Evolutionary conservation across 257 asterid species (phyloP).

Genomic region (Striga asiatica): DNA sequence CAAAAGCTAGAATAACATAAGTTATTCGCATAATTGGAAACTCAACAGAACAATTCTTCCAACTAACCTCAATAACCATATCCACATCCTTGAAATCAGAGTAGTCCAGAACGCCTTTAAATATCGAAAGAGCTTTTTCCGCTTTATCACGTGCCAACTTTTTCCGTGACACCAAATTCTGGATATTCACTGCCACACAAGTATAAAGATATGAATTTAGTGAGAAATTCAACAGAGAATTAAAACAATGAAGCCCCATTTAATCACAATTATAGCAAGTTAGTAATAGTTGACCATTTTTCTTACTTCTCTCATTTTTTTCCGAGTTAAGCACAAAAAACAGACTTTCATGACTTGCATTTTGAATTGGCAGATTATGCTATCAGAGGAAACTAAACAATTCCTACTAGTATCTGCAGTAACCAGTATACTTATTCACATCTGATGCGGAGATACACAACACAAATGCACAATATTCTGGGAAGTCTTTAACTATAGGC

Average conservation of each 20-base stretch:
- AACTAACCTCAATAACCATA: slow-evolving; percentile 85
- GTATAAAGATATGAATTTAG: slow-evolving; percentile 8
- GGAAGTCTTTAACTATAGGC: no score
- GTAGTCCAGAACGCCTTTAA: slow-evolving; percentile 77
- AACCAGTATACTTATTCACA: no score
- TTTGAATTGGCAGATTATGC: no score
- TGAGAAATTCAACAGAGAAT: slow-evolving; percentile 3
- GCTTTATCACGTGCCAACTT: slow-evolving; percentile 67
- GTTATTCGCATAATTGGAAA: not conserved
- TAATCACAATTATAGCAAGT: no score
- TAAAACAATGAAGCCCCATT: no score
- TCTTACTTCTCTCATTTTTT: no score
- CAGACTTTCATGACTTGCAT: no score
- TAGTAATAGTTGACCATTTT: no score
- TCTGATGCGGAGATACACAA: no score
- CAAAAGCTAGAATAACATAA: slow-evolving; percentile 8
- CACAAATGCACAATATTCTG: no score
- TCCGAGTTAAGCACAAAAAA: no score
- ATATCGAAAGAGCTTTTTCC: slow-evolving; percentile 51
- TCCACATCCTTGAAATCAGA: slow-evolving; percentile 81
- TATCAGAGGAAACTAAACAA: not conserved
- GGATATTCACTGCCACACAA: slow-evolving; percentile 54
- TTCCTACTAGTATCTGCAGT: not conserved
- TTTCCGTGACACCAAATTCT: slow-evolving; percentile 65
- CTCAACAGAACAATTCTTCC: slow-evolving; percentile 5